Base-by-base conservation (phyloP, 2,329 filamentous ascomycete species). In the Diaporthe sp. region DNA sequence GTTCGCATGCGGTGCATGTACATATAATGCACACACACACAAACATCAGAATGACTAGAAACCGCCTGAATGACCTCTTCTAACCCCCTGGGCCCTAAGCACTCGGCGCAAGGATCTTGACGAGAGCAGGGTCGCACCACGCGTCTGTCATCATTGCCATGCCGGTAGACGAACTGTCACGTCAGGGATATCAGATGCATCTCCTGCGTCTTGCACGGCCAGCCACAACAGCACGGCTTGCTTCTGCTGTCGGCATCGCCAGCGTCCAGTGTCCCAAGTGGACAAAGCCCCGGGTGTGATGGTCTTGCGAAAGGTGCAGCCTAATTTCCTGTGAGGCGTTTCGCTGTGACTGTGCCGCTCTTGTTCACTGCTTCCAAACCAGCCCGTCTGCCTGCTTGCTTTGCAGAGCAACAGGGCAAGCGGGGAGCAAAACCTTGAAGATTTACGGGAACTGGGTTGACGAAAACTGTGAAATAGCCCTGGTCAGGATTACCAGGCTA, bases 301-400 rank as follows among this genome's bases (percentile, higher is more conserved):
- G 76, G 57, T 42, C 58, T 51, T 57, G 71, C 71, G 70, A 25
- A 65, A 46, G 73, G 58, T 77, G 76, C 73, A 77, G 62, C 42
- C 53, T 55, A 73, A 77, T 75, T 68, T 75, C 75, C 46, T 53
- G 19, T 39, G 61, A 62, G 73, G 76, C 73, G 61, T 75, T 71
- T 73, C 76, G 76, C 76, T 71, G 71, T 62, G 61, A 75, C 65
- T 55, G 55, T 70, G 73, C 49, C 53, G 73, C 55, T 61, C 22
- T 61, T 44, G 49, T 44, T 51, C 57, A 28, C 46, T 44, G 51
- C 31, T 58, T 37, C 39, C 68, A 55, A 46, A n/a, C 51, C n/a
- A 6, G 13, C n/a, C 8, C 17, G 51, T n/a, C 34, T 31, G 25
- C 37, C 31, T n/a, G 37, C 19, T 19, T 51, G 61, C 42, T 53